A percentile compares a stretch with the other conserved stretches of the same genome.
Evolutionary conservation across 352 stramenopile species (phyloP).

Genomic region (Phytopythium litorale): DNA sequence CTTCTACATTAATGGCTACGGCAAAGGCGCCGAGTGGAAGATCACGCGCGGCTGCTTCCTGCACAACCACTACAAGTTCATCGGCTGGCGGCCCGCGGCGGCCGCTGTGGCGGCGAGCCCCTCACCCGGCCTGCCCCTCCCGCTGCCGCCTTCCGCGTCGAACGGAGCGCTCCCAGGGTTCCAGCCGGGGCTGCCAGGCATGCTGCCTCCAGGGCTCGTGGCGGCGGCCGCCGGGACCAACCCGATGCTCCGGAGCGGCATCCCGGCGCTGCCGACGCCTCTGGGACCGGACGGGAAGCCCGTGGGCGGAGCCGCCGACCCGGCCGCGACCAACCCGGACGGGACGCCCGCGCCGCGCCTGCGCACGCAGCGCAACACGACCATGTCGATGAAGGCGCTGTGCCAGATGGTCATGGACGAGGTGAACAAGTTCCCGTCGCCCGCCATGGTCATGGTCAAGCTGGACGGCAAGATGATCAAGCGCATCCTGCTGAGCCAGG

Average conservation of each 20-base stretch:
- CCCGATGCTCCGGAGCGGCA: background rate
- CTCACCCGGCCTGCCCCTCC: constrained; percentile 3
- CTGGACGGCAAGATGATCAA: constrained; percentile 74
- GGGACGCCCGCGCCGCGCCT: background rate
- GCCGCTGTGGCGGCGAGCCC: background rate
- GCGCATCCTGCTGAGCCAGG: constrained; percentile 59
- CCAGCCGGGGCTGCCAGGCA: background rate
- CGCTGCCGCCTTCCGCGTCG: background rate
- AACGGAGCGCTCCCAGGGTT: background rate
- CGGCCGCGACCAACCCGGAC: background rate
- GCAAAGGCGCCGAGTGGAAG: constrained; percentile 61
- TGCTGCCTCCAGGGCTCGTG: constrained; percentile 5
- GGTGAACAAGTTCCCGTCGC: constrained; percentile 54
- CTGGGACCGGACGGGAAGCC: background rate
- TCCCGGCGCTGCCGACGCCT: background rate
- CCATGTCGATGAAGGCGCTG: constrained; percentile 71
- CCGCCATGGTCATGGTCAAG: constrained; percentile 57
- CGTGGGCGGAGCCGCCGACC: background rate
- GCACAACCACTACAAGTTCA: constrained; percentile 87
- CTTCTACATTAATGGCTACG: constrained; percentile 83
- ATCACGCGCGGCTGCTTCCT: constrained; percentile 70
- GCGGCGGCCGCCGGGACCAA: background rate
- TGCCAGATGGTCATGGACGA: constrained; percentile 74
- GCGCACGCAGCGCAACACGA: constrained; percentile 68
- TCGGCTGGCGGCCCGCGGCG: constrained; percentile 40